These are phyloP conservation scores for Phytophthora citrophthora DNA, from an alignment of 352 stramenopile genomes.

Conservation along the genomic window DNA sequence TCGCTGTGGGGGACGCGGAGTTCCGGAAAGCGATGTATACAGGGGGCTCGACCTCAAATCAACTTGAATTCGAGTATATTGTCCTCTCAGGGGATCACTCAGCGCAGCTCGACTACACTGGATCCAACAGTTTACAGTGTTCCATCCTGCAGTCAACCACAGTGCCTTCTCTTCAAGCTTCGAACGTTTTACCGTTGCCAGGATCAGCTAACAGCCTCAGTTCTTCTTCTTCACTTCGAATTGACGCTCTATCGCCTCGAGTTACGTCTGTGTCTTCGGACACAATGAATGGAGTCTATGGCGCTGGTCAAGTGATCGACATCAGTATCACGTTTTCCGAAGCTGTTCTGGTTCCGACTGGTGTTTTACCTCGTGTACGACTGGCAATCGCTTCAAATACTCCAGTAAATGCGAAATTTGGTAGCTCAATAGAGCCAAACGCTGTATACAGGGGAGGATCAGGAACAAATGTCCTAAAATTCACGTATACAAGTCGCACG, in stretches of 20 bases:
- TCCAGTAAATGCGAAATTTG: constrained; percentile 7
- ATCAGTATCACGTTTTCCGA: constrained; percentile 66
- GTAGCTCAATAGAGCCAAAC: constrained; percentile 1
- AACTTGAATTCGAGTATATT: constrained; percentile 64
- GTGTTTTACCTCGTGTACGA: constrained; percentile 33
- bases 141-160: constrained; percentile 57
- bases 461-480: constrained; percentile 44
- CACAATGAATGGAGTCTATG: constrained; percentile 59
- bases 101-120: constrained; percentile 57
- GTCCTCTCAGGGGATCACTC: constrained; percentile 56
- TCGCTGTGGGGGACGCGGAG: constrained; percentile 47
- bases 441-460: constrained; percentile 49
- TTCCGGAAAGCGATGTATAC: constrained; percentile 45
- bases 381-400: constrained; percentile 52
- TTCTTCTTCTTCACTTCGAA: constrained; percentile 36
- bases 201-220: constrained; percentile 53
- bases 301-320: constrained; percentile 60
- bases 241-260: constrained; percentile 52
- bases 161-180: constrained; percentile 45
- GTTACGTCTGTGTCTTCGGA: constrained; percentile 57
- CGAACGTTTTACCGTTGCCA: constrained; percentile 47
- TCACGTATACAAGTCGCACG: constrained; percentile 42
- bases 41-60: constrained; percentile 52
- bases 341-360: constrained; percentile 37
- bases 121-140: constrained; percentile 48